Base-by-base conservation (phyloP, 345 rosid species). In the Syzygium aromaticum region DNA sequence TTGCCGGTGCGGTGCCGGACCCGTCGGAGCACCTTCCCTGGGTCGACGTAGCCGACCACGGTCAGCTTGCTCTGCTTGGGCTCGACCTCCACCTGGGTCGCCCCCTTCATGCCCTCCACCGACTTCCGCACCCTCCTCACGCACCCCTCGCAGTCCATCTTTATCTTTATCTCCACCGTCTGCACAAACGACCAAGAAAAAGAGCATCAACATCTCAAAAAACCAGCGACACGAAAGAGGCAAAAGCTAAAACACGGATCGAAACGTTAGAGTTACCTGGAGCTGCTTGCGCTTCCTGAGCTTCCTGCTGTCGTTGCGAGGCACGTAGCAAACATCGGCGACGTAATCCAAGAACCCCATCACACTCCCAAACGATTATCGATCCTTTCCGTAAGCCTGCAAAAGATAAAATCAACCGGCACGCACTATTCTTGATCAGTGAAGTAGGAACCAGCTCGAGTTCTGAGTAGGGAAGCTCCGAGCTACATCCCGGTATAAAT, bases 101-200 rank as follows among this genome's bases (percentile, higher is more conserved):
- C 97, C 0, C 97, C 95, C 86, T 91, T 91, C 97, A 95, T 92
- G 27, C 94, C 94, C 33, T 92, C 91, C 51, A 94, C 92, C 1
- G 97, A 89, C 56, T 93, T 91, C 87, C 90, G 93, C 89, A 94
- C 96, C 27, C 88, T 92, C 17, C 94, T 86, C 93, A 88, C 95
- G 87, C 97, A 95, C n/a, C 97, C 97, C 61, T 93, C 93, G 88
- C 96, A 94, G 93, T 95, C 97, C 89, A 94, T 93, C 67, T 89
- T 87, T n/a, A 94, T 86, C 85, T 93, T 93, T 7, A 95, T 90
- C 91, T 93, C 97, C 91, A 93, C 97, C 54, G 94, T 95, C 96
- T 94, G 92, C 33, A 8, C 51, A 52, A 8, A 52, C 33, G 22
- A 83, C 27, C 15, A 19, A 53, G 14, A 19, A 23, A 21, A 19